A percentile compares a stretch with the other conserved stretches of the same genome.
Evolutionary conservation across 2,329 filamentous ascomycete species (phyloP).

Genomic region (Diatrype stigma): DNA sequence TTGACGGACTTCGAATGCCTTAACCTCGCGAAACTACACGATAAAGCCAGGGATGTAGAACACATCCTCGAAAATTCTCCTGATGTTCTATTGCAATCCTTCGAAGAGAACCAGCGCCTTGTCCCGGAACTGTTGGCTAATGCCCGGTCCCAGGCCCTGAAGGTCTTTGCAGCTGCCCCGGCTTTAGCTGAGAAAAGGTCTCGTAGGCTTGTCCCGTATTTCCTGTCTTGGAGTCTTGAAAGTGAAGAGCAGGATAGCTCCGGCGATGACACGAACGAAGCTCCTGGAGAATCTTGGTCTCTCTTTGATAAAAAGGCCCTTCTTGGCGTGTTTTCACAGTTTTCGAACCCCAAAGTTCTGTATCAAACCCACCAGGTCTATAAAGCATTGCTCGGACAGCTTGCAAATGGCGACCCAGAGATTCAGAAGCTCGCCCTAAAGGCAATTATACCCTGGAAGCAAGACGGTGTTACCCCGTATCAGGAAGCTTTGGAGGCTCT

Average conservation of each 20-base stretch:
- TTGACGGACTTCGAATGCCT: conserved; percentile 81
- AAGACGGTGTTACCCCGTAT: conserved; percentile 69
- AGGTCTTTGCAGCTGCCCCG: conserved; percentile 70
- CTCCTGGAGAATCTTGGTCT: conserved; percentile 52
- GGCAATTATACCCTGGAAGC: conserved; percentile 86
- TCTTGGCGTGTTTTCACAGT: conserved; percentile 76
- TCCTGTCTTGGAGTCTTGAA: conserved; percentile 73
- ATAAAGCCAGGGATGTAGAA: conserved; percentile 47
- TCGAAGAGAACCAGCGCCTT: conserved; percentile 59
- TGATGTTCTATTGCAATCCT: conserved; percentile 57
- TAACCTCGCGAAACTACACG: conserved; percentile 60
- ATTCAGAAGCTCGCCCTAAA: conserved; percentile 83
- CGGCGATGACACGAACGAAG: conserved; percentile 12
- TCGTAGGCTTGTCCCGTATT: conserved; percentile 76
- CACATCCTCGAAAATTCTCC: conserved; percentile 48
- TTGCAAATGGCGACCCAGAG: conserved; percentile 86
- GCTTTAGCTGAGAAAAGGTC: conserved; percentile 81
- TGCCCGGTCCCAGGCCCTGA: conserved; percentile 73
- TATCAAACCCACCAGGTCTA: conserved; percentile 76
- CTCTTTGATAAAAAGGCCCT: conserved; percentile 80
- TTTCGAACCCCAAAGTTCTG: conserved; percentile 79
- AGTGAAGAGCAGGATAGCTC: conserved; percentile 38
- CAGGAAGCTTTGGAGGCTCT: conserved; percentile 82
- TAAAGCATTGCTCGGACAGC: conserved; percentile 65
- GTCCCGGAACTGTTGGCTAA: conserved; percentile 47